Evolutionary conservation across 495 filamentous ascomycete genomes (phyloP).

Genomic region (Lasiosphaeria ovina): DNA sequence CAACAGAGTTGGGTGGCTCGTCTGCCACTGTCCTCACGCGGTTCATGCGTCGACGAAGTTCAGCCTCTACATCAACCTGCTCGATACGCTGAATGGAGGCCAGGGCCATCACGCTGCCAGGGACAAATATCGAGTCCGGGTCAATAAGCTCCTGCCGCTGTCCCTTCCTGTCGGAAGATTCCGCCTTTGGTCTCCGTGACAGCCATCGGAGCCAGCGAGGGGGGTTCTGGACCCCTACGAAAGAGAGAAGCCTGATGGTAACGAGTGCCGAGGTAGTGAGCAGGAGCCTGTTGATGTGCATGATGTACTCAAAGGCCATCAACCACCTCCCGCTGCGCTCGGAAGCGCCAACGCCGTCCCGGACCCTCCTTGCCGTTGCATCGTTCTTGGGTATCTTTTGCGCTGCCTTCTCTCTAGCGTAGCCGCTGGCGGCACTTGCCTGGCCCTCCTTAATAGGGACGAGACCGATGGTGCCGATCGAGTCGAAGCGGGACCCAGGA

Average conservation of each 20-base stretch:
- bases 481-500: conserved; percentile 45
- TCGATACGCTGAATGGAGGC: conserved; percentile 55
- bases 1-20: conserved; percentile 20
- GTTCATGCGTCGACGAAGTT: conserved; percentile 60
- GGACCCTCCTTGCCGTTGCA: conserved; percentile 32
- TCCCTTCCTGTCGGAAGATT: conserved; percentile 40
- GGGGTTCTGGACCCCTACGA: conserved; percentile 59
- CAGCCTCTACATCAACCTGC: conserved; percentile 73
- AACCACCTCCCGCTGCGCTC: conserved; percentile 71
- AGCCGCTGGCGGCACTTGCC: conserved; percentile 55
- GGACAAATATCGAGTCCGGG: conserved; percentile 17
- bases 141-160: conserved; percentile 14
- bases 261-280: conserved; percentile 57
- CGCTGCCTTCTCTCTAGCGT: conserved; percentile 62
- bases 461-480: conserved; percentile 50
- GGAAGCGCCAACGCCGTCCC: conserved; percentile 72
- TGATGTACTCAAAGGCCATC: conserved; percentile 70
- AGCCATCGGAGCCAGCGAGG: conserved; percentile 63
- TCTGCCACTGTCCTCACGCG: neutral
- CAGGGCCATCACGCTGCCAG: conserved; percentile 47
- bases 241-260: conserved; percentile 52
- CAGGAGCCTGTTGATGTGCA: conserved; percentile 67
- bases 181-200: conserved; percentile 42
- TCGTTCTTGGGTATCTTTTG: conserved; percentile 50
- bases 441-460: conserved; percentile 48